A percentile compares a stretch with the other conserved stretches of the same genome.
These are phyloP conservation scores for Hericium erinaceus DNA, from an alignment of 768 basidiomycete genomes.

Conservation along the genomic window DNA sequence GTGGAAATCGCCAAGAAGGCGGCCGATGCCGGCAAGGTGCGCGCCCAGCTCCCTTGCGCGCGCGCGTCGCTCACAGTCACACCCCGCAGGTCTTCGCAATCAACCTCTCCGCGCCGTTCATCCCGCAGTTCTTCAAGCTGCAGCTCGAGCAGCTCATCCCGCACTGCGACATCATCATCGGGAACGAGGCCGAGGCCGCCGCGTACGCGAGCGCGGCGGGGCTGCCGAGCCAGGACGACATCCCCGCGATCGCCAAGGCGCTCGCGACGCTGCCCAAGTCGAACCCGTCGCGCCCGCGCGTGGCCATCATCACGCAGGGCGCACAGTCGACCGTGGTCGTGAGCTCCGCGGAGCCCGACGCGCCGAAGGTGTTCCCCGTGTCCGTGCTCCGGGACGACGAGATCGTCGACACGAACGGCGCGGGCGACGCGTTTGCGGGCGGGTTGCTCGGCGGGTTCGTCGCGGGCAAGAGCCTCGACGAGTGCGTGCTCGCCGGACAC, in stretches of 20 bases:
- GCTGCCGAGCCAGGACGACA: constrained; percentile 48
- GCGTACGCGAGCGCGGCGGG: constrained; percentile 74
- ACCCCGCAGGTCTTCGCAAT: constrained; percentile 64
- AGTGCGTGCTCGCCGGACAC: constrained; percentile 80
- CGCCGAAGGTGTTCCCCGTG: constrained; percentile 51
- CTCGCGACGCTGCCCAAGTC: constrained; percentile 72
- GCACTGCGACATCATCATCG: constrained; percentile 84
- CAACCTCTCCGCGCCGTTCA: constrained; percentile 97
- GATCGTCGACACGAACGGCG: constrained; percentile 97
- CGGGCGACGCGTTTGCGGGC: constrained; percentile 95
- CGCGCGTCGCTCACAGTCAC: not conserved
- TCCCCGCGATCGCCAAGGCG: constrained; percentile 57
- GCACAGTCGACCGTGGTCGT: constrained; percentile 72
- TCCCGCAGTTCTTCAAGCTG: constrained; percentile 82
- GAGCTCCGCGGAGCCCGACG: constrained; percentile 42
- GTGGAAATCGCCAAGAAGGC: constrained; percentile 73
- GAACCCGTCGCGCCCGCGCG: constrained; percentile 66
- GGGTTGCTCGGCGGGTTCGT: constrained; percentile 87
- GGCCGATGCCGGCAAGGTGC: constrained; percentile 65
- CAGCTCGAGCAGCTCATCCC: constrained; percentile 78
- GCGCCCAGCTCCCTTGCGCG: constrained; percentile 2
- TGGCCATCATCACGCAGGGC: constrained; percentile 90
- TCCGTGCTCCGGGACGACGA: constrained; percentile 42
- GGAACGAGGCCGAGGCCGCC: constrained; percentile 93
- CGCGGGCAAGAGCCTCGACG: constrained; percentile 66